A percentile compares a stretch with the other conserved stretches of the same genome.
Conservation (phyloP, 2,329 filamentous ascomycete genomes). For the Beauveria medogensis region DNA sequence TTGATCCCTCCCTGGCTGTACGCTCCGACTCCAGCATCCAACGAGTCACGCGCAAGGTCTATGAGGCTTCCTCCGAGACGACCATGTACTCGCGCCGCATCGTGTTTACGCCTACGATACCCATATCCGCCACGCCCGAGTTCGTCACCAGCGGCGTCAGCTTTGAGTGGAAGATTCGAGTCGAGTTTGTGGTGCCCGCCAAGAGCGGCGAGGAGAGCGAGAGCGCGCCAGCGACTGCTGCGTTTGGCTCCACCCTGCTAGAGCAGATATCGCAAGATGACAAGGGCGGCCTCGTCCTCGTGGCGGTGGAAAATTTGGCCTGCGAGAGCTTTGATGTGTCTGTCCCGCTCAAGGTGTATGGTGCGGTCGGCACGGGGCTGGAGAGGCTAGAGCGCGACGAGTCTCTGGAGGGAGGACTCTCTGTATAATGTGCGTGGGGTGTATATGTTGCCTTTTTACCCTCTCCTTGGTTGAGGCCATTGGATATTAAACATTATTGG, state of each 20-base stretch:
- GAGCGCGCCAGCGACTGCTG: slow-evolving; percentile 15
- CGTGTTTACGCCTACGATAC: slow-evolving; percentile 77
- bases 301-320: slow-evolving; percentile 67
- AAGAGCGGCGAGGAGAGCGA: slow-evolving; percentile 24
- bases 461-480: background rate
- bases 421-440: slow-evolving; percentile 22
- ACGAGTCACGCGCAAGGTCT: slow-evolving; percentile 74
- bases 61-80: slow-evolving; percentile 72
- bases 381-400: slow-evolving; percentile 50
- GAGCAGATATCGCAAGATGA: slow-evolving; percentile 76
- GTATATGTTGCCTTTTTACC: background rate
- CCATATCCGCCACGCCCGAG: slow-evolving; percentile 74
- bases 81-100: slow-evolving; percentile 73
- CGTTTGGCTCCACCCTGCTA: slow-evolving; percentile 44
- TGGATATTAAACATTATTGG: slow-evolving; percentile 4
- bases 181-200: slow-evolving; percentile 85
- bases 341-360: slow-evolving; percentile 77
- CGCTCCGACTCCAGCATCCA: slow-evolving; percentile 80
- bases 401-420: slow-evolving; percentile 38
- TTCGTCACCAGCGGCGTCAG: slow-evolving; percentile 85
- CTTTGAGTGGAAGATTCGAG: slow-evolving; percentile 78
- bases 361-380: slow-evolving; percentile 48
- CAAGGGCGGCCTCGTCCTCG: slow-evolving; percentile 62
- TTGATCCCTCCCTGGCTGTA: slow-evolving; percentile 72
- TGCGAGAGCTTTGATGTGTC: slow-evolving; percentile 89